Base-by-base conservation (phyloP, 306 rosid species). In the Notholithocarpus densiflorus region DNA sequence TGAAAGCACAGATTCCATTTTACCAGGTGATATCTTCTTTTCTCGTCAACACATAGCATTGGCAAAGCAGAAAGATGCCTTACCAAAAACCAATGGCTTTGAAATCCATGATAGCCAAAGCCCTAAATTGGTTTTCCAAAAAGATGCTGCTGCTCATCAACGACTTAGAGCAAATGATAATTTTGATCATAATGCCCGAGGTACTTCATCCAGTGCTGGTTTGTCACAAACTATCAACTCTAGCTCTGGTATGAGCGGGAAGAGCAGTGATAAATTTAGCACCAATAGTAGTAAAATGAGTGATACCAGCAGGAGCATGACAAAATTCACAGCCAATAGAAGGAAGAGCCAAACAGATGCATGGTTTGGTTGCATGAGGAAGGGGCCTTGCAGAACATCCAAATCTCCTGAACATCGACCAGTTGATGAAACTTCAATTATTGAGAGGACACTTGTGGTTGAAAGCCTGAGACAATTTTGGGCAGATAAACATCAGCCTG, bases 401-500 rank as follows among this genome's bases (percentile, higher is more conserved):
- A 87, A 84, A 84, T 92, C 97, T 14, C 97, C 98, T 0, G 91
- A 92, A 37, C 86, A 74, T 51, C 27, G 78, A 53, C 48, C 87
- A 0, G 51, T 94, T 56, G 83, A 87, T 56, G 95, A 94, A 81
- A 72, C 92, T 77, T 75, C 83, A 23, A 87, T 79, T 84, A 92
- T 94, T 29, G 89, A 81, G 69, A 92, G 78, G 76, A 89, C 98
- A n/a, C 56, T 53, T 0, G 93, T 94, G 15, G 86, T 82, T 45
- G 89, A 94, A 83, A 86, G 75, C 68, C 81, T 94, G 4, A 86
- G 84, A 56, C 90, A 86, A 59, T 91, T 94, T 59, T 92, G 94
- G 98, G 97, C 92, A 20, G 98, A 94, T 88, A 89, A 87, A 84
- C 80, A 94, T 75, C 85, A 77, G 72, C 97, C 97, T 5, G 85